Percentiles rank a stretch among this genome's conserved stretches.
These are phyloP conservation scores for Collybia sp. DNA, from an alignment of 768 basidiomycete genomes.

Conservation along the genomic window DNA sequence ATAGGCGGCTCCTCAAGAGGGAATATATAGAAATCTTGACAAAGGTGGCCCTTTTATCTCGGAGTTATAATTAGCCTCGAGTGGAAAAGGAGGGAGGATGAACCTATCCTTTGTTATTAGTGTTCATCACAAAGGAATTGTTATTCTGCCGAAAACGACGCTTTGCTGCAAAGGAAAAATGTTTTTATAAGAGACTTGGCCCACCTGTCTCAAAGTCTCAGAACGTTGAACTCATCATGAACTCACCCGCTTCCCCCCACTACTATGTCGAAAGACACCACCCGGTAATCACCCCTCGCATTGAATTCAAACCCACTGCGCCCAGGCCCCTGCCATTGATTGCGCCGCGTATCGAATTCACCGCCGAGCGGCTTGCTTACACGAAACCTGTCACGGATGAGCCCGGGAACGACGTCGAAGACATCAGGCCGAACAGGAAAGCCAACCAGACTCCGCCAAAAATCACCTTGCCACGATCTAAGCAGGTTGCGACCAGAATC, in stretches of 20 bases:
- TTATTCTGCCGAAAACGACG: neutral
- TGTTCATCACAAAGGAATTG: neutral
- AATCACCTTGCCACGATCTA: too few species aligned
- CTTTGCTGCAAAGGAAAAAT: neutral
- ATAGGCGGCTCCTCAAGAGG: neutral
- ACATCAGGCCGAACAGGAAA: neutral
- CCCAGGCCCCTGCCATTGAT: neutral
- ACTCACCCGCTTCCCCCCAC: neutral
- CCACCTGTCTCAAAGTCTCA: neutral
- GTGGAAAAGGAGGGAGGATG: neutral
- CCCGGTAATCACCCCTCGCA: neutral
- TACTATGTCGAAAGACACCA: neutral
- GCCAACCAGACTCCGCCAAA: neutral
- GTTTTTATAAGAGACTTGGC: neutral
- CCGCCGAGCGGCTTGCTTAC: neutral
- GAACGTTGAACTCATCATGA: neutral
- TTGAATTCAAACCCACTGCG: neutral
- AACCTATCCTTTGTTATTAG: neutral
- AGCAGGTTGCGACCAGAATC: neutral
- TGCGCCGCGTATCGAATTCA: conserved; percentile 1
- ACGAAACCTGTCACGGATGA: neutral
- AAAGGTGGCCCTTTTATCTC: too few species aligned
- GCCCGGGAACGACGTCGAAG: neutral
- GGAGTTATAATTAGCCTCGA: too few species aligned
- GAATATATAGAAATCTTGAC: neutral